phyloP scores from a whole-genome alignment of 73 alveolate genomes.

The Paramecium tetraurelia region DNA sequence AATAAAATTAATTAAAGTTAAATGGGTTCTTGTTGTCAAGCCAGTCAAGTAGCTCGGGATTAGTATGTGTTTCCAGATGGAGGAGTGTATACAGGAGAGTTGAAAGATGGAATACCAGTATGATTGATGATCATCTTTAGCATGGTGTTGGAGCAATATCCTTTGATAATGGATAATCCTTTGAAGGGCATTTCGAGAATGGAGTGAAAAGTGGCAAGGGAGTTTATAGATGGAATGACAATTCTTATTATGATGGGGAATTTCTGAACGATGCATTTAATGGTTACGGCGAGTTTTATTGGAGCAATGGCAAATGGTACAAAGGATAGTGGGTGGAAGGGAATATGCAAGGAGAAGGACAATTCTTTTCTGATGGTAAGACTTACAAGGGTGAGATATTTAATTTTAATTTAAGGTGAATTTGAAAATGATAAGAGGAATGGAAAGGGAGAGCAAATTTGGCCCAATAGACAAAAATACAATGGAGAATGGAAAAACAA shows the following conservation, averaged over 20 bases:
- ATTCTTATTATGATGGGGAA: conserved; percentile 18
- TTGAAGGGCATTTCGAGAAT: conserved; percentile 7
- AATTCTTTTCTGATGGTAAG: conserved; percentile 26
- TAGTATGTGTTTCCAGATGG: conserved; percentile 30
- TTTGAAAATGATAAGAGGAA: not conserved
- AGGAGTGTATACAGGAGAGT: conserved; percentile 28
- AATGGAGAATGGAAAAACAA: conserved; percentile 21
- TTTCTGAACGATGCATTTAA: not conserved
- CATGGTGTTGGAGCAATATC: conserved; percentile 1
- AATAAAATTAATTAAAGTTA: not conserved
- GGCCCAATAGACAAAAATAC: not conserved
- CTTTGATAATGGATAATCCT: not conserved
- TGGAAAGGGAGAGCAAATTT: conserved; percentile 2
- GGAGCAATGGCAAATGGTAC: not conserved
- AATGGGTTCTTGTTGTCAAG: not conserved
- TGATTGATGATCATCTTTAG: not conserved
- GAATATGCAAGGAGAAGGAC: not conserved
- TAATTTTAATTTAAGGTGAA: not conserved
- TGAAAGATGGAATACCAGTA: conserved; percentile 44
- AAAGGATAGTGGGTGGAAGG: conserved; percentile 2
- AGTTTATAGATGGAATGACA: conserved; percentile 27
- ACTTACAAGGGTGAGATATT: conserved; percentile 5
- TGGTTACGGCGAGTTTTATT: conserved; percentile 1
- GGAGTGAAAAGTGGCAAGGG: conserved; percentile 24
- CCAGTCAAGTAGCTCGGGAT: not conserved